Evolutionary conservation across 208 protist genomes (phyloP), one percentile per base, ranked within the genome.

Genomic region (Trichomonas vaginalis): DNA sequence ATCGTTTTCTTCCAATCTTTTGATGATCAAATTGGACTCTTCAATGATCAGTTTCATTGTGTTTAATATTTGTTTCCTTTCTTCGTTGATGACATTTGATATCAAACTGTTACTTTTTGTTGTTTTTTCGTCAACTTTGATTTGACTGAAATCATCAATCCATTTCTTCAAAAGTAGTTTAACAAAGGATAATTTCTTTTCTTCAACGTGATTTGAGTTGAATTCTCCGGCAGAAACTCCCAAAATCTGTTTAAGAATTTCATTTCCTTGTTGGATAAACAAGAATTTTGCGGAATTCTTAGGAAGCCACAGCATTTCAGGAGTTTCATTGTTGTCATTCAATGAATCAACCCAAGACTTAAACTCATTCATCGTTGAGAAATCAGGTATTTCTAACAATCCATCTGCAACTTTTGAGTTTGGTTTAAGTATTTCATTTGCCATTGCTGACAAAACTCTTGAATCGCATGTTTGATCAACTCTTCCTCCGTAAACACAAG

Each of bases 261-360:
- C 86, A 32, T 92, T 92, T 27, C 86, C 86, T 92, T 92, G 40
- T 39, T 92, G 86, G 17, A 92, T 92, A 45, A 92, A 92, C 6
- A 92, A 39, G 42, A 92, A 92, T 32, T 92, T 92, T 4, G 40
- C 86, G 15, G 27, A 39, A n/a, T 48, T 48, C 45, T 92, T 92
- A 15, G 86, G 86, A 56, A 92, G 45, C 86, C 86, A 92, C 17
- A 92, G 35, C 12, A 92, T 35, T 51, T 92, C 86, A 39, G 86
- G 86, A 35, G 45, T 27, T 51, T 92, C 86, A 51, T 47, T 42
- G 8, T 9, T 35, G n/a, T 70, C 56, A 15, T 9, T 23, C 23
- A 92, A 15, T 14, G 40, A 12, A 10, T 48, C 40, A 51, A 92
- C 86, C 86, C 86, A 92, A 4, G 48, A 0, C n/a, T 92, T 48